These are phyloP conservation scores for Marasmius oreades DNA, from an alignment of 1,284 basidiomycete genomes.

Conservation along the genomic window DNA sequence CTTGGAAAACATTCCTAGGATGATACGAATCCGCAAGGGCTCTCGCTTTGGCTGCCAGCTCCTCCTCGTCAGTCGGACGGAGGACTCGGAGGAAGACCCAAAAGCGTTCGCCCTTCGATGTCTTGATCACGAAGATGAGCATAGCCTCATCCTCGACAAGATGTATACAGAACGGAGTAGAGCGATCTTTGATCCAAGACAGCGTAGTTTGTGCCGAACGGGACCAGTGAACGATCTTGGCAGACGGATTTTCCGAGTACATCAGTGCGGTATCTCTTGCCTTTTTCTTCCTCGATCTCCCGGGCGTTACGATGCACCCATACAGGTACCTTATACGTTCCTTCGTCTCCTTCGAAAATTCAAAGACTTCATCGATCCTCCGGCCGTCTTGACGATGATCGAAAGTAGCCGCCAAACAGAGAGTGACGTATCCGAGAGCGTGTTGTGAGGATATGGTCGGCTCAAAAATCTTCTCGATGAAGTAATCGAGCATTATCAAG, in stretches of 20 bases:
- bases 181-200: not conserved
- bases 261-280: not conserved
- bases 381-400: not conserved
- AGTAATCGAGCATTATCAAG: not conserved
- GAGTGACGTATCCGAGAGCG: not conserved
- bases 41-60: not conserved
- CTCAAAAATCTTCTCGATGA: not conserved
- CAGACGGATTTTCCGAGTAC: not conserved
- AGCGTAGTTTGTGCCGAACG: not conserved
- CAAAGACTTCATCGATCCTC: not conserved
- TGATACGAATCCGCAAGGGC: not conserved
- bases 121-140: not conserved
- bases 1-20: not conserved
- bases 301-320: not conserved
- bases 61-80: not conserved
- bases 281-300: not conserved
- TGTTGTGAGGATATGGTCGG: not conserved
- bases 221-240: not conserved
- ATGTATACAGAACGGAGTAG: not conserved
- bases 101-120: not conserved
- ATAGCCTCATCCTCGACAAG: not conserved
- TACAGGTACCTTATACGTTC: not conserved
- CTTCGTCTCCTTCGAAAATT: not conserved
- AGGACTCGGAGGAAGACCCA: not conserved
- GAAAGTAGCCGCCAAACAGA: not conserved